Conservation (phyloP, 2,329 filamentous ascomycete genomes). For the Drechslerella dactyloides region DNA sequence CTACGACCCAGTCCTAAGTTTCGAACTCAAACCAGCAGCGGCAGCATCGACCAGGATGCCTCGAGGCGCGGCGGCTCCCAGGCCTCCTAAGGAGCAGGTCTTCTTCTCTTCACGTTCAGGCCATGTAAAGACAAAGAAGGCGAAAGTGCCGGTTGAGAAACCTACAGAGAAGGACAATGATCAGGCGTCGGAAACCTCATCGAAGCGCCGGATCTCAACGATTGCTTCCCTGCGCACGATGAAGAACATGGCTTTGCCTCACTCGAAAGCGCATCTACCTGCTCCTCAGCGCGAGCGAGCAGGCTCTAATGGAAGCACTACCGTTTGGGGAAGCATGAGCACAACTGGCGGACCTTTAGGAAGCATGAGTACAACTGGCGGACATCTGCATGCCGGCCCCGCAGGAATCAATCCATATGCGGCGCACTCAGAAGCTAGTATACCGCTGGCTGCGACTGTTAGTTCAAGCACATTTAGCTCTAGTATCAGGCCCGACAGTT, state of each 20-base stretch:
- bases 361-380: not conserved
- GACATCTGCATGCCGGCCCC: not conserved
- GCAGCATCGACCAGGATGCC: slow-evolving; percentile 20
- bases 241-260: slow-evolving; percentile 32
- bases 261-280: slow-evolving; percentile 43
- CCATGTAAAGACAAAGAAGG: slow-evolving; percentile 32
- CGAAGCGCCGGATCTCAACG: slow-evolving; percentile 39
- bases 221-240: slow-evolving; percentile 42
- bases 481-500: slow-evolving; percentile 12
- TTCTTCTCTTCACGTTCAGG: slow-evolving; percentile 48
- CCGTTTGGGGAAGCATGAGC: slow-evolving; percentile 34
- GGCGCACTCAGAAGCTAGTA: not conserved
- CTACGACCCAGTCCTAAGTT: not conserved
- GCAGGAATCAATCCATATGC: slow-evolving; percentile 31
- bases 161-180: slow-evolving; percentile 12
- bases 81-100: slow-evolving; percentile 37
- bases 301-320: slow-evolving; percentile 31
- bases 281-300: slow-evolving; percentile 20
- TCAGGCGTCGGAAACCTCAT: slow-evolving; percentile 27
- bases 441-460: not conserved
- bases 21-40: slow-evolving; percentile 1
- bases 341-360: slow-evolving; percentile 2
- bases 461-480: slow-evolving; percentile 44
- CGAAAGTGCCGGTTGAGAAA: slow-evolving; percentile 18
- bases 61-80: slow-evolving; percentile 44